Conservation (phyloP, 352 stramenopile species). For the Globisporangium spiculum region DNA sequence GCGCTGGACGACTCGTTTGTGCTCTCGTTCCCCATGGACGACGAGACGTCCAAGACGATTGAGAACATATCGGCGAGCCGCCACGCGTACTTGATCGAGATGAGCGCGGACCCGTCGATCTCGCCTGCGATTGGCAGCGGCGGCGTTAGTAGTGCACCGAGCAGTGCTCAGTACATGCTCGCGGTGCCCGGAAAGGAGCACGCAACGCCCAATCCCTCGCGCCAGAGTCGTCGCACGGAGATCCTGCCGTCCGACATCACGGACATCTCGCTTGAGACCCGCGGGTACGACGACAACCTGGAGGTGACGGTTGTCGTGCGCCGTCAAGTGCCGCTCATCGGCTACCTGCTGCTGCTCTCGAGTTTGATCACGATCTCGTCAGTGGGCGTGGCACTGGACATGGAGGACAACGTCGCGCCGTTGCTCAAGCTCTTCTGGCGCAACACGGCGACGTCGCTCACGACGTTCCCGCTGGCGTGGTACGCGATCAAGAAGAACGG, state of each 20-base stretch:
- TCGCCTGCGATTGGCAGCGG: slow-evolving; percentile 25
- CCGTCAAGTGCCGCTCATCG: slow-evolving; percentile 62
- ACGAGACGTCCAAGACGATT: slow-evolving; percentile 55
- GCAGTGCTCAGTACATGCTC: slow-evolving; percentile 61
- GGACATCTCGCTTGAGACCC: slow-evolving; percentile 68
- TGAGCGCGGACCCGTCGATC: slow-evolving; percentile 53
- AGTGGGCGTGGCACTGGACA: slow-evolving; percentile 72
- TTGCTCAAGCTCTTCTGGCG: slow-evolving; percentile 88
- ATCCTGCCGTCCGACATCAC: slow-evolving; percentile 71
- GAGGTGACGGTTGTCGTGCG: slow-evolving; percentile 73
- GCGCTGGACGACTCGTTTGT: slow-evolving; percentile 50
- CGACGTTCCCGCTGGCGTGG: slow-evolving; percentile 48
- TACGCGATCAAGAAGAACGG: slow-evolving; percentile 36
- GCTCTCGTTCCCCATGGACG: slow-evolving; percentile 72
- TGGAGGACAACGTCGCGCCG: slow-evolving; percentile 50
- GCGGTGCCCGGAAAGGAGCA: slow-evolving; percentile 57
- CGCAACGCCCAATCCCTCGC: slow-evolving; percentile 11
- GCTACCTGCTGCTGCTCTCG: slow-evolving; percentile 61
- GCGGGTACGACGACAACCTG: slow-evolving; percentile 62
- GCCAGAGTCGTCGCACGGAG: slow-evolving; percentile 23
- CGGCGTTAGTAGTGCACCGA: background rate
- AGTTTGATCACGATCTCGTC: slow-evolving; percentile 77
- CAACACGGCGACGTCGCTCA: slow-evolving; percentile 62
- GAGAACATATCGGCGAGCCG: slow-evolving; percentile 49
- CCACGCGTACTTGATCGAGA: slow-evolving; percentile 79